Evolutionary conservation across 176 grass and related monocot species (phyloP).

Genomic region (Zoysia japonica): DNA sequence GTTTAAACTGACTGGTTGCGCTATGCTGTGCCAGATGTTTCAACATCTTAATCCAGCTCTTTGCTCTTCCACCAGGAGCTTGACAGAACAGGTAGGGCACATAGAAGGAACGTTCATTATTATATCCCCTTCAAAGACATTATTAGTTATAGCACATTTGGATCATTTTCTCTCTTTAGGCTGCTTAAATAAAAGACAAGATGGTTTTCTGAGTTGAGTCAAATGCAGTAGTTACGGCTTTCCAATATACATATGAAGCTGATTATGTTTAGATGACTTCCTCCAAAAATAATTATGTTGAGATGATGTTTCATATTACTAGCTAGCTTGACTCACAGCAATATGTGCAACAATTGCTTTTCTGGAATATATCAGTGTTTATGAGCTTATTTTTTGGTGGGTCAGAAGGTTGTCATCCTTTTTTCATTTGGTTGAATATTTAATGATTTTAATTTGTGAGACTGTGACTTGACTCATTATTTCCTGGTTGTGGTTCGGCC

Average conservation of each 20-base stretch:
- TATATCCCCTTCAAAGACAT: slow-evolving; percentile 16
- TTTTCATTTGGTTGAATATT: slow-evolving; percentile 25
- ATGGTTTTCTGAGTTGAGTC: neutral
- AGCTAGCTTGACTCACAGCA: neutral
- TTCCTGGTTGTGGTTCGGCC: slow-evolving; percentile 4
- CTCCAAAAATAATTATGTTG: neutral
- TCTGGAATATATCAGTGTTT: neutral
- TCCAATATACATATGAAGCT: neutral
- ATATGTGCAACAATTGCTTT: neutral
- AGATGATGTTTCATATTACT: neutral
- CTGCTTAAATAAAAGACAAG: neutral
- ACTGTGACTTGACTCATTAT: slow-evolving; percentile 27
- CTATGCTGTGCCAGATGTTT: slow-evolving; percentile 8
- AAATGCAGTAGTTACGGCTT: neutral
- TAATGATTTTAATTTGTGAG: neutral
- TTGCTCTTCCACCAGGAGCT: neutral
- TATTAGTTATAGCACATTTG: neutral
- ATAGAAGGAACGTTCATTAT: neutral
- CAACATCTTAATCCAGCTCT: slow-evolving; percentile 3
- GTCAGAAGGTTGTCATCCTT: neutral
- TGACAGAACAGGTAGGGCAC: neutral
- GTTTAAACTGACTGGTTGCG: neutral
- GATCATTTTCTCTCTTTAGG: neutral
- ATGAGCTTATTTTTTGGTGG: neutral
- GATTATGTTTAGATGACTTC: neutral